phyloP scores from a whole-genome alignment of 768 basidiomycete species.

The Lactarius hengduanensis region DNA sequence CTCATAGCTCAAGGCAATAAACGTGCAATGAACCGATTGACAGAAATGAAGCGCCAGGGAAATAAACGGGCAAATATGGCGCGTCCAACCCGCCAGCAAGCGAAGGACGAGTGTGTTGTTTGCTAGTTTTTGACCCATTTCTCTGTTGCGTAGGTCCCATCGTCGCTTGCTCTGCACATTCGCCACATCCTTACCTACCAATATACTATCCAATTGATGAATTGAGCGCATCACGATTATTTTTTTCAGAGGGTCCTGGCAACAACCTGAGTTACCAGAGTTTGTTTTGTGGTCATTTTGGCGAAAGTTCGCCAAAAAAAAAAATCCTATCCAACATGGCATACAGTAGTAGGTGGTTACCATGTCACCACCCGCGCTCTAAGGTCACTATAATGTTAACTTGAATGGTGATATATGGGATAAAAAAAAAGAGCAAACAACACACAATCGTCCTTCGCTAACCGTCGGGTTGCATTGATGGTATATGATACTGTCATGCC shows the following conservation, averaged over 20 bases:
- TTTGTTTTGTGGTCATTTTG: too few relatives aligned
- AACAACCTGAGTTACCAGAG: too few relatives aligned
- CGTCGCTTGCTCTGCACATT: background rate
- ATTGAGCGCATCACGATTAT: background rate
- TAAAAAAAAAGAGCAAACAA: constrained; percentile 44
- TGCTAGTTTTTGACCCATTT: constrained; percentile 34
- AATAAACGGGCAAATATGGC: constrained; percentile 73
- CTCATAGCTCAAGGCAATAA: constrained; percentile 92
- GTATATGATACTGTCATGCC: background rate
- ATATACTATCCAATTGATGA: constrained; percentile 1
- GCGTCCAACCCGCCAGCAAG: constrained; percentile 90
- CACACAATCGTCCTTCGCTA: constrained; percentile 80
- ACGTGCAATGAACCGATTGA: constrained; percentile 92
- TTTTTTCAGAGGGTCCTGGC: too few relatives aligned
- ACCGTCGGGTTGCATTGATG: constrained; percentile 60
- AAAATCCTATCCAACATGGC: too few relatives aligned
- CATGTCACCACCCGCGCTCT: too few relatives aligned
- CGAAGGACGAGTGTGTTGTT: constrained; percentile 91
- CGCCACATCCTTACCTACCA: background rate
- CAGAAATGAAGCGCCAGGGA: constrained; percentile 91
- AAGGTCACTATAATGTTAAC: too few relatives aligned
- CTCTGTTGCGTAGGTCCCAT: background rate
- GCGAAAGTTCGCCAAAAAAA: too few relatives aligned
- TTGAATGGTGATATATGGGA: background rate
- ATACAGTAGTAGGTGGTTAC: too few relatives aligned